A percentile compares a stretch with the other conserved stretches of the same genome.
Conservation (phyloP, 2,329 filamentous ascomycete species). For the Cryphonectria radicalis region DNA sequence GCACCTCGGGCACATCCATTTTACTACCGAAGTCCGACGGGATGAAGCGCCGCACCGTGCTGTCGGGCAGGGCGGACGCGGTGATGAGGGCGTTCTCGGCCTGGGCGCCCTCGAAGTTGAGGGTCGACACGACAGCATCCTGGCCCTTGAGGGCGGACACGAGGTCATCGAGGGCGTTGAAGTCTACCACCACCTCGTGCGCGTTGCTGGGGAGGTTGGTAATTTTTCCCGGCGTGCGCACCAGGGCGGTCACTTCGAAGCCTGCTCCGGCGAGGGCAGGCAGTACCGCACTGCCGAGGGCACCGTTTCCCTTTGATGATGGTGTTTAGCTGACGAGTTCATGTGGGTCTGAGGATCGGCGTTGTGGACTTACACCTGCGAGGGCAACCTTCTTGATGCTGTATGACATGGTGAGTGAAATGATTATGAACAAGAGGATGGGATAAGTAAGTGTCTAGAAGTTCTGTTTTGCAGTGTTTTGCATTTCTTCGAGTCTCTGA, state of each 20-base stretch:
- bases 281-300: conserved; percentile 37
- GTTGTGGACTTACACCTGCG: conserved; percentile 38
- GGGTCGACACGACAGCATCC: conserved; percentile 60
- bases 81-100: conserved; percentile 58
- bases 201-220: conserved; percentile 33
- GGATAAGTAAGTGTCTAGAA: not conserved
- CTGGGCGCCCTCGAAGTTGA: conserved; percentile 40
- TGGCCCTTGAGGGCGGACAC: conserved; percentile 55
- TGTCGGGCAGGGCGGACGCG: conserved; percentile 53
- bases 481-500: not conserved
- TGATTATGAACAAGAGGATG: not conserved
- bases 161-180: conserved; percentile 42
- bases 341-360: too few relatives aligned
- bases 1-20: conserved; percentile 42
- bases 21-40: conserved; percentile 59
- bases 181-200: conserved; percentile 40
- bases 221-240: conserved; percentile 34
- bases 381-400: conserved; percentile 45
- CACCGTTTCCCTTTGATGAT: conserved; percentile 36
- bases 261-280: conserved; percentile 14
- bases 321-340: not conserved
- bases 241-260: conserved; percentile 44
- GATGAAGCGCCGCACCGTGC: conserved; percentile 63
- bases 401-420: conserved; percentile 5
- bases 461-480: not conserved